Conservation (phyloP, 352 stramenopile species). For the Globisporangium emineosum region DNA sequence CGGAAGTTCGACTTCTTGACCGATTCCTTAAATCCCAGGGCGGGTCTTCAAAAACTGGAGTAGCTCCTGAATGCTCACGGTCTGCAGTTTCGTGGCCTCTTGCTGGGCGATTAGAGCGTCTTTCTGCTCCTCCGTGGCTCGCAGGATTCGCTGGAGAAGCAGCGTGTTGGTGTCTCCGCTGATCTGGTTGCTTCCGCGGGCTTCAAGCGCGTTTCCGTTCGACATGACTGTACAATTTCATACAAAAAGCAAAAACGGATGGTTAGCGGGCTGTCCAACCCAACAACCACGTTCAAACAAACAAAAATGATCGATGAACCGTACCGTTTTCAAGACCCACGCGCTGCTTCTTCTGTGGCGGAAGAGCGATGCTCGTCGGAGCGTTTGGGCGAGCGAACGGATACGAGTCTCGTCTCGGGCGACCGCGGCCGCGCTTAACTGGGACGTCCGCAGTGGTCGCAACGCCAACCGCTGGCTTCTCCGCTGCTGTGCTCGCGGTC, state of each 20-base stretch:
- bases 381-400: background rate
- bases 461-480: background rate
- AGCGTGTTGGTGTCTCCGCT: background rate
- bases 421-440: background rate
- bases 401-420: background rate
- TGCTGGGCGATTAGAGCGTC: background rate
- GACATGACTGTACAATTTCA: background rate
- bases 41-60: background rate
- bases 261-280: too few relatives aligned
- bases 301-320: background rate
- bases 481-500: background rate
- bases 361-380: background rate
- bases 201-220: background rate
- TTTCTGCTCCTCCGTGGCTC: background rate
- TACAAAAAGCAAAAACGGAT: too few relatives aligned
- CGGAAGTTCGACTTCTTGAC: background rate
- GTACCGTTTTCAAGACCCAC: background rate
- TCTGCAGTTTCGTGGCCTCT: background rate
- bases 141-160: background rate
- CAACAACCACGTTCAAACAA: background rate
- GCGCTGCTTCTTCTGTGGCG: background rate
- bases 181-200: background rate
- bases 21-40: background rate
- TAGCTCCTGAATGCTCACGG: background rate
- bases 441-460: background rate